phyloP scores from a whole-genome alignment of 805 yeast species.

The Alloascoidea africana region DNA sequence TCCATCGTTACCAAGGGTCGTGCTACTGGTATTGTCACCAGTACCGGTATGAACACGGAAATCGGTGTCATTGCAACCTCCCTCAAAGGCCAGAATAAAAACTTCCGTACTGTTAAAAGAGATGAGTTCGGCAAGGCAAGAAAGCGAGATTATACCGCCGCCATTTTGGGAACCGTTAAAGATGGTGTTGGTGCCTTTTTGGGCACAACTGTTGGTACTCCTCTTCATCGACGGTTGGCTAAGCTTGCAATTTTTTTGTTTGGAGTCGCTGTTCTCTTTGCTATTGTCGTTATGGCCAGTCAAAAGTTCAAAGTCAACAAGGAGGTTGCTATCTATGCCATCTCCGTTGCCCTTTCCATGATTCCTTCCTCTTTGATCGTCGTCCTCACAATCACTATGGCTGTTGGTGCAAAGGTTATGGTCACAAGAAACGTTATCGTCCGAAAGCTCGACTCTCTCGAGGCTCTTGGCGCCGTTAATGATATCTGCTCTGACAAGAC shows the following conservation, averaged over 20 bases:
- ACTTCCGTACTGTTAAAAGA: conserved; percentile 24
- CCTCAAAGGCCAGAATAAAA: conserved; percentile 25
- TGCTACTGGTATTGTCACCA: conserved; percentile 50
- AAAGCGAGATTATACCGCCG: conserved; percentile 27
- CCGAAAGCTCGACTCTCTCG: conserved; percentile 62
- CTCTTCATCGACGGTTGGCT: conserved; percentile 61
- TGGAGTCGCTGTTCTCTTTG: conserved; percentile 68
- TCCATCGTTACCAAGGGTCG: conserved; percentile 63
- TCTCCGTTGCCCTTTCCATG: conserved; percentile 74
- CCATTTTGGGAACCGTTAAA: conserved; percentile 30
- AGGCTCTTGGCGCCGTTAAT: conserved; percentile 65
- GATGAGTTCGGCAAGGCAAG: conserved; percentile 28
- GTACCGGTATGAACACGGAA: conserved; percentile 60
- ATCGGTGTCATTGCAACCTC: conserved; percentile 62
- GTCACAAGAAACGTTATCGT: conserved; percentile 58
- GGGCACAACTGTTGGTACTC: conserved; percentile 71
- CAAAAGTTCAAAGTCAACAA: conserved; percentile 60
- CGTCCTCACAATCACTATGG: conserved; percentile 76
- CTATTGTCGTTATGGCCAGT: conserved; percentile 77
- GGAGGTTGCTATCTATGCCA: conserved; percentile 79
- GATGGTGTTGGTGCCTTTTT: conserved; percentile 52
- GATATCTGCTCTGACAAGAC: conserved; percentile 77
- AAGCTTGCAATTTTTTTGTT: conserved; percentile 64
- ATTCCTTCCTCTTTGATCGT: conserved; percentile 72
- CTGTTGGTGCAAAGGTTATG: conserved; percentile 65